Percentiles rank a stretch among this genome's conserved stretches.
These are phyloP conservation scores for Francoa sonchifolia DNA, from an alignment of 441 rosid species.

Conservation along the genomic window DNA sequence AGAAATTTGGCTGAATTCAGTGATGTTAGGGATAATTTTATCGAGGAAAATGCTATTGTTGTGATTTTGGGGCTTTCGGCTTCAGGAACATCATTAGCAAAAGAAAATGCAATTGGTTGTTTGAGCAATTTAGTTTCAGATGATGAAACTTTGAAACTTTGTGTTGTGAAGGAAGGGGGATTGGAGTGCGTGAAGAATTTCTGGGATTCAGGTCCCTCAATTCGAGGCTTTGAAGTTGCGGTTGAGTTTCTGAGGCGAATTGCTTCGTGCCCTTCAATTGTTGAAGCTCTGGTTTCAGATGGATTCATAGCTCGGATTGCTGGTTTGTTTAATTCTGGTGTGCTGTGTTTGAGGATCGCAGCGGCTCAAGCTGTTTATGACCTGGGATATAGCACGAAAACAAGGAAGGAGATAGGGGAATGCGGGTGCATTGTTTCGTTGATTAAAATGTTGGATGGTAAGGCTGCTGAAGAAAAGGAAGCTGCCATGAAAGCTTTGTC, in stretches of 20 bases:
- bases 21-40: conserved; percentile 55
- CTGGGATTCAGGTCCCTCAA: conserved; percentile 49
- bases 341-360: conserved; percentile 50
- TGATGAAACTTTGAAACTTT: conserved; percentile 46
- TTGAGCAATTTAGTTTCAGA: conserved; percentile 44
- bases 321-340: conserved; percentile 40
- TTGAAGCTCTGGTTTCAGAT: conserved; percentile 38
- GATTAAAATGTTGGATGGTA: conserved; percentile 72
- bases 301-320: conserved; percentile 41
- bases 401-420: conserved; percentile 60
- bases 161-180: conserved; percentile 55
- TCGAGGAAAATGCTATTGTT: conserved; percentile 52
- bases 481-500: conserved; percentile 69
- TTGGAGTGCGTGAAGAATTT: conserved; percentile 55
- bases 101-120: conserved; percentile 69
- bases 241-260: conserved; percentile 35
- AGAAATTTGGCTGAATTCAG: conserved; percentile 42
- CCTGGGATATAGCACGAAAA: conserved; percentile 36
- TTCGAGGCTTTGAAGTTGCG: conserved; percentile 52
- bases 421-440: conserved; percentile 35
- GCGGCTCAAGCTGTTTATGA: conserved; percentile 50
- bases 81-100: conserved; percentile 64
- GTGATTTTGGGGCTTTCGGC: conserved; percentile 46
- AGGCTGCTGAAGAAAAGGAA: conserved; percentile 68
- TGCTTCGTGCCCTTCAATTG: conserved; percentile 29